Percentiles rank a stretch among this genome's conserved stretches.
Conservation (phyloP, 2,329 filamentous ascomycete species). For the Coleophoma cylindrospora region DNA sequence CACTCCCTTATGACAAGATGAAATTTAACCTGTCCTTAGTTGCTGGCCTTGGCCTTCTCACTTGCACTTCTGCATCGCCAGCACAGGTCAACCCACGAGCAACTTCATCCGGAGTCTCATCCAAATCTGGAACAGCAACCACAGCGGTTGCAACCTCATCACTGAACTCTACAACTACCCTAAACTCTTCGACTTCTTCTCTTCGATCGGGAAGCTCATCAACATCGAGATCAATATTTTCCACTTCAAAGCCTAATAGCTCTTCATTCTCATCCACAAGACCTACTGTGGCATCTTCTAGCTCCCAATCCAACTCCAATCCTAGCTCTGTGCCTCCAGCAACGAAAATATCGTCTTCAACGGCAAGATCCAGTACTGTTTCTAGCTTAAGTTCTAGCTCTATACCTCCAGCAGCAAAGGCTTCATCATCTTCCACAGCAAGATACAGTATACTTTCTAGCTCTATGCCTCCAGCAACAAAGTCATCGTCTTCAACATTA, state of each 20-base stretch:
- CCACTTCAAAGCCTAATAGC: no score
- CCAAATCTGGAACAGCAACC: not conserved
- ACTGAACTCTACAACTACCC: no score
- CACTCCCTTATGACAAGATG: not conserved
- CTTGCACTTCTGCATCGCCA: not conserved
- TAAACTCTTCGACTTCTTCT: no score
- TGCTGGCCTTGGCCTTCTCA: not conserved
- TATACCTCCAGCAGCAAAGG: no score
- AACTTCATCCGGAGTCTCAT: not conserved
- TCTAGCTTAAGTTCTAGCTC: not conserved
- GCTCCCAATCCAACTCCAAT: not conserved
- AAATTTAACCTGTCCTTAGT: not conserved
- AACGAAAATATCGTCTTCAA: not conserved
- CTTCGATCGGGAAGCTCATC: no score
- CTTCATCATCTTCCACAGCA: no score
- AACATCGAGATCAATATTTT: no score
- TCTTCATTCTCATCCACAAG: no score
- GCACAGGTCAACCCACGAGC: not conserved
- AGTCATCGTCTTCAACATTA: no score
- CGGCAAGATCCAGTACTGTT: not conserved
- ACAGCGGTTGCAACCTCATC: not conserved
- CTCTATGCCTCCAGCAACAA: not conserved
- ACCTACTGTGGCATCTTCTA: no score
- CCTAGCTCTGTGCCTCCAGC: not conserved
- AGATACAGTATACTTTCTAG: no score